Percentiles rank a stretch among this genome's conserved stretches.
Conservation (phyloP, 805 yeast genomes). For the Starmerella potacharoeniae region DNA sequence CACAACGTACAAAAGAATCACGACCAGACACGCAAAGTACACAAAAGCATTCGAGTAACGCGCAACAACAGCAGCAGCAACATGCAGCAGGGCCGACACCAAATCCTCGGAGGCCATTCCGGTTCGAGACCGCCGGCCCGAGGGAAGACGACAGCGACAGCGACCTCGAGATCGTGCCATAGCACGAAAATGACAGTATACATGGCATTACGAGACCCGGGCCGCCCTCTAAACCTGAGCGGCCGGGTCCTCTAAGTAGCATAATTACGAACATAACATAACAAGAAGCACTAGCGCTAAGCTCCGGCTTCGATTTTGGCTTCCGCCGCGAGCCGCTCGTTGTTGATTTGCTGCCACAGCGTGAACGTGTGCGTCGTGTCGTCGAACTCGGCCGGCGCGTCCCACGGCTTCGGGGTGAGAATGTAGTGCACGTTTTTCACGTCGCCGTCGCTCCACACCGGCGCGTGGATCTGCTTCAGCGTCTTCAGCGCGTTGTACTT, state of each 20-base stretch:
- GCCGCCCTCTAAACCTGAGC: too few relatives aligned
- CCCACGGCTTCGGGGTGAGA: constrained; percentile 53
- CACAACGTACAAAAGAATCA: too few relatives aligned
- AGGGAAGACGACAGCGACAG: constrained; percentile 14
- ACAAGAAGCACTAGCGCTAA: background rate
- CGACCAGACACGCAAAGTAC: too few relatives aligned
- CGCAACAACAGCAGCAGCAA: background rate
- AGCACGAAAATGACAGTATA: too few relatives aligned
- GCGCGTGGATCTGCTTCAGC: constrained; percentile 34
- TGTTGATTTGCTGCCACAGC: constrained; percentile 40
- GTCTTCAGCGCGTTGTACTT: constrained; percentile 49
- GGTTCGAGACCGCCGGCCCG: too few relatives aligned
- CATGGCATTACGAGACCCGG: too few relatives aligned
- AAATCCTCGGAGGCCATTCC: too few relatives aligned
- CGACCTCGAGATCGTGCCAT: constrained; percentile 18
- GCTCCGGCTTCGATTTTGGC: background rate
- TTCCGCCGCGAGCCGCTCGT: constrained; percentile 18
- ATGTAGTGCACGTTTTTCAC: constrained; percentile 51
- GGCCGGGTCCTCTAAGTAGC: too few relatives aligned
- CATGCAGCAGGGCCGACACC: too few relatives aligned
- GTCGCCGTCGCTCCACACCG: constrained; percentile 37
- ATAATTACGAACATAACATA: too few relatives aligned
- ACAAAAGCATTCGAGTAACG: too few relatives aligned
- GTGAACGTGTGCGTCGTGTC: constrained; percentile 41
- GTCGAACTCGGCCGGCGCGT: constrained; percentile 25